Evolutionary conservation across 2,329 filamentous ascomycete genomes (phyloP).

Genomic region (Bipolaris oryzae): DNA sequence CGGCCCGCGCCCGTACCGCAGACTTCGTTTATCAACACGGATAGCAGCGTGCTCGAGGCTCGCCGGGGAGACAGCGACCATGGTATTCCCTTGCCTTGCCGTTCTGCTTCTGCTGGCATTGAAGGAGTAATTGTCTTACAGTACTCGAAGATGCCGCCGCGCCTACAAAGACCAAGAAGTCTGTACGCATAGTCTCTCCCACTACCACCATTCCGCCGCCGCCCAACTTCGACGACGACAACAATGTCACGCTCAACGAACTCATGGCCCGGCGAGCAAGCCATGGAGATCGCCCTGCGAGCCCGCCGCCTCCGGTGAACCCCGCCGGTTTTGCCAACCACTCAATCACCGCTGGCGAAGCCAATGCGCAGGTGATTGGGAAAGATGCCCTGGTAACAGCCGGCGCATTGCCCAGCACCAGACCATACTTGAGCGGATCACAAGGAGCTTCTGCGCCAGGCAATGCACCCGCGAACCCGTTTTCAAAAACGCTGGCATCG

Average conservation of each 20-base stretch:
- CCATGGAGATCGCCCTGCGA: slow-evolving; percentile 19
- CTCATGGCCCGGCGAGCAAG: slow-evolving; percentile 23
- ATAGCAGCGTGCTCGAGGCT: slow-evolving; percentile 31
- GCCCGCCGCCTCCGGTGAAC: slow-evolving; percentile 23
- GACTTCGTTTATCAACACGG: slow-evolving; percentile 34
- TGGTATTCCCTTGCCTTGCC: slow-evolving; percentile 41
- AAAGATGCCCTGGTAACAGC: slow-evolving; percentile 34
- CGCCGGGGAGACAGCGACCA: slow-evolving; percentile 30
- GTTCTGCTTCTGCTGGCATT: slow-evolving; percentile 28
- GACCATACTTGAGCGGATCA: slow-evolving; percentile 17
- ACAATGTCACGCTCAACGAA: slow-evolving; percentile 26
- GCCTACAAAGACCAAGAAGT: slow-evolving; percentile 60
- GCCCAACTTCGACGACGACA: slow-evolving; percentile 34
- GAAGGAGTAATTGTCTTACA: slow-evolving; percentile 45
- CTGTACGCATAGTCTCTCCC: slow-evolving; percentile 61
- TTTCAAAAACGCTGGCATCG: slow-evolving; percentile 47
- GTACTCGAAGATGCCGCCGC: slow-evolving; percentile 34
- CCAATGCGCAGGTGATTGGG: slow-evolving; percentile 21
- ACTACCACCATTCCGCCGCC: slow-evolving; percentile 45
- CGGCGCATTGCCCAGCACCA: slow-evolving; percentile 32
- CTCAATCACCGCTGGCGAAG: slow-evolving; percentile 18
- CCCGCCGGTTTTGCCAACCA: slow-evolving; percentile 29
- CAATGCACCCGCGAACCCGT: slow-evolving; percentile 45
- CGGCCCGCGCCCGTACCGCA: slow-evolving; percentile 32
- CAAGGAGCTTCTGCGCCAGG: slow-evolving; percentile 24